phyloP scores from a whole-genome alignment of 108 stramenopile genomes.

The Fragilaria crotonensis region DNA sequence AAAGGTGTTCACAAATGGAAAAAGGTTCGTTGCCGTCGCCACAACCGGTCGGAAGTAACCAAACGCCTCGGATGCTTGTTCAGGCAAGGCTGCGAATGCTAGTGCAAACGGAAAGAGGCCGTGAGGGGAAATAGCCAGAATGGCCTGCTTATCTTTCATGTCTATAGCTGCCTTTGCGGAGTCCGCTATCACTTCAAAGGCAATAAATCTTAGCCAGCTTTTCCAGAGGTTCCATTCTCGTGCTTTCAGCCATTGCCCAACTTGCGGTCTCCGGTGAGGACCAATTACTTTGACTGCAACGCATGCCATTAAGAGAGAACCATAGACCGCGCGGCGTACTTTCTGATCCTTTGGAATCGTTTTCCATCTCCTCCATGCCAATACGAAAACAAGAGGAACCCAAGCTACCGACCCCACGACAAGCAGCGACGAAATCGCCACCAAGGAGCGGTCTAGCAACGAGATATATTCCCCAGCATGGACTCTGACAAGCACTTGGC shows the following conservation, averaged over 20 bases:
- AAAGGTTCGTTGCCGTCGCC: conserved; percentile 68
- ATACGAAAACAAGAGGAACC: conserved; percentile 32
- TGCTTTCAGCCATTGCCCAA: conserved; percentile 45
- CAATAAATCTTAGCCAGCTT: conserved; percentile 69
- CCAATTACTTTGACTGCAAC: conserved; percentile 22
- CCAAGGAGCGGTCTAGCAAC: conserved; percentile 21
- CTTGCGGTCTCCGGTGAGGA: conserved; percentile 49
- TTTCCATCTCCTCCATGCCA: conserved; percentile 13
- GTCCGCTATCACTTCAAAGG: conserved; percentile 62
- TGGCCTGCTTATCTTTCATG: conserved; percentile 42
- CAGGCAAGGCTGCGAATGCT: conserved; percentile 63
- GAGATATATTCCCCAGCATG: conserved; percentile 16
- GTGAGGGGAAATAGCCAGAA: conserved; percentile 84
- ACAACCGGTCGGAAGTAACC: conserved; percentile 70
- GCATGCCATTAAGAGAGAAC: conserved; percentile 14
- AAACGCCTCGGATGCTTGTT: conserved; percentile 44
- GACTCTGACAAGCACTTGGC: conserved; percentile 19
- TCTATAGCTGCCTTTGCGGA: conserved; percentile 11
- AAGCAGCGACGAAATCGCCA: conserved; percentile 20
- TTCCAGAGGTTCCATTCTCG: conserved; percentile 73
- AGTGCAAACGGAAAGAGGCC: conserved; percentile 91
- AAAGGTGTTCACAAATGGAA: conserved; percentile 71
- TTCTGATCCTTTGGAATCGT: conserved; percentile 11
- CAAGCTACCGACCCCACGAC: conserved; percentile 40
- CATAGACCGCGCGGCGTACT: conserved; percentile 23